Evolutionary conservation across 768 basidiomycete species (phyloP), one percentile per base, ranked within the genome.

Genomic region (Mycena amicta): DNA sequence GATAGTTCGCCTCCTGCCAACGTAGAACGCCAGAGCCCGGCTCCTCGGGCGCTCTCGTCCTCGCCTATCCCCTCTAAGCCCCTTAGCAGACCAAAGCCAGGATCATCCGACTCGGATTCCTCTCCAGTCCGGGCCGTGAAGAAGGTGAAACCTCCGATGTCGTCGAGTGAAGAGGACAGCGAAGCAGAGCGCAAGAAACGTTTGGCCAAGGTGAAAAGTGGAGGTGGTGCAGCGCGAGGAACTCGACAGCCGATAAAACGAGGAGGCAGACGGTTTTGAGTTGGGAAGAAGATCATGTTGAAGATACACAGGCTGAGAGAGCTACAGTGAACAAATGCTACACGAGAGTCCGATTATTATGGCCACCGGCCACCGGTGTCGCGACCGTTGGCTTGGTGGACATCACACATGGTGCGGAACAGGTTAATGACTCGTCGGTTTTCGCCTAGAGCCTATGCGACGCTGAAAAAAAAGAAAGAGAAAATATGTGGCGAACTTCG

Each of bases 231-330:
- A 50, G 61, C 61, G 59, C 76, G 85, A 53, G 85, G 85, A 39
- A 78, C 85, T 43, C 82, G 84, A 65, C 90, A 92, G 64, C 90
- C 90, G 4, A 76, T 92, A 60, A 91, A 86, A 72, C 83, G 90
- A 63, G 87, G 87, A 31, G 88, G 86, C 28, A 89, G 84, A 70
- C 82, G 87, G 61, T 92, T 90, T 76, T 90, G 78, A 79, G 60
- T 22, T 16, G 13, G 18, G 45, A 33, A 4, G 30, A 5, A 33
- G 28, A 56, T 46, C 20, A 2, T 53, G 20, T 51, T 12, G 27
- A 22, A 29, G 28, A 22, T 40, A 28, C 27, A 47, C 8, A 3
- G 30, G 37, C 28, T 27, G 5, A 52, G 22, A 46, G 27, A 5
- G 43, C 25, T 49, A 49, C 47, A 49, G 15, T 49, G 47, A 49